Evolutionary conservation across 306 rosid genomes (phyloP).

Genomic region (Datisca glomerata): DNA sequence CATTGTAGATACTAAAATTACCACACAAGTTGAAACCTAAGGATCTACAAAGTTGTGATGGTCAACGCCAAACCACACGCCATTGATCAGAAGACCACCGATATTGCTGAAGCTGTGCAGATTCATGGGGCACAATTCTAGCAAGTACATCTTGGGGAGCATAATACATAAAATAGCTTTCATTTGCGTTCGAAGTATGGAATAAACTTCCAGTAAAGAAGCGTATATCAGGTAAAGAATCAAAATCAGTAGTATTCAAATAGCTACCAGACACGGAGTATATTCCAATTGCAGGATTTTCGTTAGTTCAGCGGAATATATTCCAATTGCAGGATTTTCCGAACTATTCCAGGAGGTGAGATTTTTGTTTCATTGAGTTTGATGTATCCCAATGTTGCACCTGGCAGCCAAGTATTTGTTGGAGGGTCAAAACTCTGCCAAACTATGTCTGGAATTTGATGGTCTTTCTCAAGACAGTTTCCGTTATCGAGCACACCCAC

Average conservation of each 20-base stretch:
- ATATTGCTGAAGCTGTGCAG: conserved; percentile 15
- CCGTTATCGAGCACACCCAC: conserved; percentile 16
- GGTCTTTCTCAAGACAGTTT: conserved; percentile 10
- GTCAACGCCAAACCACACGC: too few relatives aligned
- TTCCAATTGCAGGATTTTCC: conserved; percentile 17
- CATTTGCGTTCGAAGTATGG: conserved; percentile 2
- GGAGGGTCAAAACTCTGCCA: too few relatives aligned
- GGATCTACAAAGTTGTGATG: conserved; percentile 1
- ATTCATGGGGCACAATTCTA: conserved; percentile 7
- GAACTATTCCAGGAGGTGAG: conserved; percentile 10
- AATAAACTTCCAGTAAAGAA: conserved; percentile 1
- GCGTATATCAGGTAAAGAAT: conserved; percentile 7
- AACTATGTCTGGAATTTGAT: background rate
- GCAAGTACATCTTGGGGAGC: conserved; percentile 2
- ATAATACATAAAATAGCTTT: conserved; percentile 9
- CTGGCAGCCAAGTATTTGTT: conserved; percentile 27
- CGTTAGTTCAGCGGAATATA: conserved; percentile 8
- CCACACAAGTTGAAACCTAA: conserved; percentile 20
- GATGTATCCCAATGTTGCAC: conserved; percentile 15
- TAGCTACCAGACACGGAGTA: conserved; percentile 3
- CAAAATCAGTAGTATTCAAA: conserved; percentile 17
- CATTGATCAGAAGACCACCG: too few relatives aligned
- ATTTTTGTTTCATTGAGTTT: conserved; percentile 3
- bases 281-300: background rate
- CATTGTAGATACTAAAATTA: too few relatives aligned